A percentile compares a stretch with the other conserved stretches of the same genome.
phyloP scores from a whole-genome alignment of 2,329 filamentous ascomycete genomes.

The Bisporella sp. region DNA sequence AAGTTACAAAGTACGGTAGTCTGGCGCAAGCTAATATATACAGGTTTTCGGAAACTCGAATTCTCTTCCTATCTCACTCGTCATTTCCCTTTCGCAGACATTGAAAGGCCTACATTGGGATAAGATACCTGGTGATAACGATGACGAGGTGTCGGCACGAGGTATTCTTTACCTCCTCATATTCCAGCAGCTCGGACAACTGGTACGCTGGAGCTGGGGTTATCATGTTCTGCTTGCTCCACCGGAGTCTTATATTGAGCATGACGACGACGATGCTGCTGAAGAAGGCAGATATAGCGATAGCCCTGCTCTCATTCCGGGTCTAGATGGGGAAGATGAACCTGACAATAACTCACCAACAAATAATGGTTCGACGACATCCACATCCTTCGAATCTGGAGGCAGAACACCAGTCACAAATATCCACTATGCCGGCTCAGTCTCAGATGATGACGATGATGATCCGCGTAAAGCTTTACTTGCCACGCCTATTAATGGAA shows the following conservation, averaged over 20 bases:
- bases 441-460: conserved; percentile 32
- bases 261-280: conserved; percentile 41
- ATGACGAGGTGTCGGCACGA: conserved; percentile 86
- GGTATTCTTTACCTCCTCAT: conserved; percentile 94
- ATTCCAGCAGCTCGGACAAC: conserved; percentile 93
- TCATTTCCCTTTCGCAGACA: conserved; percentile 89
- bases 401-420: conserved; percentile 26
- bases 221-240: conserved; percentile 92
- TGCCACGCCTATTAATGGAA: background rate
- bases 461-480: conserved; percentile 27
- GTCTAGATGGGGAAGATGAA: conserved; percentile 36
- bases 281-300: conserved; percentile 51
- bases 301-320: conserved; percentile 41
- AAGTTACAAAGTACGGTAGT: conserved; percentile 23
- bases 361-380: conserved; percentile 12
- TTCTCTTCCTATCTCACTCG: conserved; percentile 91
- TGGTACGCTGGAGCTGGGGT: conserved; percentile 97
- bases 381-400: conserved; percentile 25
- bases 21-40: conserved; percentile 8
- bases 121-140: conserved; percentile 83
- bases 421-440: conserved; percentile 23
- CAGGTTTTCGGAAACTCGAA: conserved; percentile 96
- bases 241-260: conserved; percentile 62
- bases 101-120: conserved; percentile 91
- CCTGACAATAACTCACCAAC: conserved; percentile 14